phyloP scores from a whole-genome alignment of 352 stramenopile species.

The Phytophthora aleatoria region DNA sequence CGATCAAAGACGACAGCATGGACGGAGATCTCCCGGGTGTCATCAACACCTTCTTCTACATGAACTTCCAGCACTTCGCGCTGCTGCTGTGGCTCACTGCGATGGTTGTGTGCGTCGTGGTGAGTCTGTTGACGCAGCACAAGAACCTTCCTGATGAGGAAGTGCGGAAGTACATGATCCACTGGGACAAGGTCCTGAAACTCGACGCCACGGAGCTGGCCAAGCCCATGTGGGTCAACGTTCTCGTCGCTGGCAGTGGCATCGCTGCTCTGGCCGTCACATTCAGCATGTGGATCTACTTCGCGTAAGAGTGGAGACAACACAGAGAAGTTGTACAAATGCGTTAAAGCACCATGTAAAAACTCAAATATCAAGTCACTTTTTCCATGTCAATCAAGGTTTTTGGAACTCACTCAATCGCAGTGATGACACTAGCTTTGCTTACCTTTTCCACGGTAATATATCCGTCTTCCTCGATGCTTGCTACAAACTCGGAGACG shows the following conservation, averaged over 20 bases:
- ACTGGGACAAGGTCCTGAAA: conserved; percentile 57
- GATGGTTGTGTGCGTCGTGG: conserved; percentile 51
- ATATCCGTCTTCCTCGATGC: conserved; percentile 30
- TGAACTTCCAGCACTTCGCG: conserved; percentile 77
- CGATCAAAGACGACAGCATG: conserved; percentile 50
- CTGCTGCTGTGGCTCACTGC: conserved; percentile 58
- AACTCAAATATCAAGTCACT: conserved; percentile 23
- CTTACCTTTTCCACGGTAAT: conserved; percentile 26
- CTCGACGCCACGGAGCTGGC: conserved; percentile 52
- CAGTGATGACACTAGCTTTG: background rate
- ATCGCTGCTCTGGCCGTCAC: conserved; percentile 49
- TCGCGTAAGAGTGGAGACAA: conserved; percentile 28
- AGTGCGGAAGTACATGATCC: conserved; percentile 54
- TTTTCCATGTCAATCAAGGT: conserved; percentile 7
- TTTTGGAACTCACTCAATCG: conserved; percentile 8
- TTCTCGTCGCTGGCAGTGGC: conserved; percentile 44
- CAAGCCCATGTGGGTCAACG: conserved; percentile 57
- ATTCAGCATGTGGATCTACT: conserved; percentile 65
- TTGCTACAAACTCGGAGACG: conserved; percentile 18
- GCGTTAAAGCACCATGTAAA: conserved; percentile 22
- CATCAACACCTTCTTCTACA: conserved; percentile 65
- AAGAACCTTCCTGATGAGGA: conserved; percentile 43
- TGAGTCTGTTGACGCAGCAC: conserved; percentile 55
- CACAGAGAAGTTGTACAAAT: conserved; percentile 14
- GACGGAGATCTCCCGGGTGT: conserved; percentile 45